Conservation (phyloP, 1,139 yeast species). For the Zygosaccharomyces sapae region DNA sequence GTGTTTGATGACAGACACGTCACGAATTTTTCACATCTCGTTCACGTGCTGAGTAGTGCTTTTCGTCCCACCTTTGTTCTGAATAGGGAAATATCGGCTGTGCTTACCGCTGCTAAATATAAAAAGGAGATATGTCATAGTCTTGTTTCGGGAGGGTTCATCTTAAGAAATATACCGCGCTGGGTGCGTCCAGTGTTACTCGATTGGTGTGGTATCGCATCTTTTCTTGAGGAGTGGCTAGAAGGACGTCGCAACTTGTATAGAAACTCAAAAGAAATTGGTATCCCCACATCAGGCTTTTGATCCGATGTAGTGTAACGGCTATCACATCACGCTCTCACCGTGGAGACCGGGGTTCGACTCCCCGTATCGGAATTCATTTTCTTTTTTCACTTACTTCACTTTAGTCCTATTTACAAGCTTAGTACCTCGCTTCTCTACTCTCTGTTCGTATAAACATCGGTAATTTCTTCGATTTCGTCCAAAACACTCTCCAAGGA, state of each 20-base stretch:
- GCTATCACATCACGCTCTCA: conserved; percentile 6
- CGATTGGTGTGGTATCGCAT: too few species aligned
- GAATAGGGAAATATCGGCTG: not conserved
- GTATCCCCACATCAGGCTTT: too few species aligned
- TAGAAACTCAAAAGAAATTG: too few species aligned
- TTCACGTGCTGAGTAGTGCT: not conserved
- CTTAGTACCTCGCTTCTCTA: not conserved
- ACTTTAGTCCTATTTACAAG: conserved; percentile 5
- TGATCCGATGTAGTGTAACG: conserved; percentile 8
- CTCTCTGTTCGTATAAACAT: conserved; percentile 53
- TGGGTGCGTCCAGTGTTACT: too few species aligned
- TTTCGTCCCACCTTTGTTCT: not conserved
- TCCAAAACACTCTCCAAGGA: conserved; percentile 63
- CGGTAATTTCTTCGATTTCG: conserved; percentile 75
- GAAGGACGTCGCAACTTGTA: too few species aligned
- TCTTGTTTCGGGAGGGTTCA: too few species aligned
- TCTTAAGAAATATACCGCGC: too few species aligned
- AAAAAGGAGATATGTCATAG: too few species aligned
- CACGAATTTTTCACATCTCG: not conserved
- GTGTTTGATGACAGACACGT: not conserved
- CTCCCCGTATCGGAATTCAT: conserved; percentile 6
- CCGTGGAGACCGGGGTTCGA: conserved; percentile 8
- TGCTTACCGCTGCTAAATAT: too few species aligned
- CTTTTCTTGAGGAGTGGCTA: too few species aligned
- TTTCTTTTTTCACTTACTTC: not conserved